These are phyloP conservation scores for Phyllosticta citribraziliensis DNA, from an alignment of 2,329 filamentous ascomycete genomes.

Conservation along the genomic window DNA sequence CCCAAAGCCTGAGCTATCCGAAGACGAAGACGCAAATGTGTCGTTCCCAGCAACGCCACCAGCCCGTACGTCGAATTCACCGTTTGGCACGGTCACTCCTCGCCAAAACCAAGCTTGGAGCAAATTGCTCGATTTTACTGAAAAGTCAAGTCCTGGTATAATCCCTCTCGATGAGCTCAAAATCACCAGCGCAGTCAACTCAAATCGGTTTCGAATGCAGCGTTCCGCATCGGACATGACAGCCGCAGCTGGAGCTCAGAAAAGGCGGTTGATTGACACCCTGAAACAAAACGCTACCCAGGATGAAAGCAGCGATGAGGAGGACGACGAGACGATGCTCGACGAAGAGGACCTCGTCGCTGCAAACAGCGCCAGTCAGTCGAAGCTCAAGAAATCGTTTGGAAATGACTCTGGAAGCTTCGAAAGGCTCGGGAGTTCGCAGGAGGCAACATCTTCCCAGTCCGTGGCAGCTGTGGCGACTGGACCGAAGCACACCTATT, in stretches of 20 bases:
- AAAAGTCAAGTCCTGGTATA: conserved; percentile 20
- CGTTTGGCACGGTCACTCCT: conserved; percentile 25
- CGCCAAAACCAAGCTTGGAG: conserved; percentile 26
- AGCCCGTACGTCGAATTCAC: conserved; percentile 7
- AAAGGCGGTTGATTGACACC: conserved; percentile 16
- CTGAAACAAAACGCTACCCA: conserved; percentile 11
- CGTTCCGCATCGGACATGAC: conserved; percentile 6
- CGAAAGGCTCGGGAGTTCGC: conserved; percentile 2
- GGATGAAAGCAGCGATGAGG: conserved; percentile 8
- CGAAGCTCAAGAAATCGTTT: neutral
- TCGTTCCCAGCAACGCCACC: conserved; percentile 3
- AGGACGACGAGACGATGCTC: conserved; percentile 11
- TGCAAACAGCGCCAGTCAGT: neutral
- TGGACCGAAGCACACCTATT: conserved; percentile 47
- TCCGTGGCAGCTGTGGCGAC: neutral
- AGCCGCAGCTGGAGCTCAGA: neutral
- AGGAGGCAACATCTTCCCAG: conserved; percentile 3
- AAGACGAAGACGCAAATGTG: neutral
- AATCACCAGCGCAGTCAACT: conserved; percentile 16
- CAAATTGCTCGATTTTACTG: conserved; percentile 21
- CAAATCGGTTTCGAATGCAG: neutral
- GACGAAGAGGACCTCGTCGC: neutral
- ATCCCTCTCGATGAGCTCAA: conserved; percentile 23
- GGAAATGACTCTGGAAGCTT: neutral
- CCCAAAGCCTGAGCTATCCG: neutral